These are phyloP conservation scores for Heterobasidion annosum DNA, from an alignment of 1,284 basidiomycete species.

Conservation along the genomic window DNA sequence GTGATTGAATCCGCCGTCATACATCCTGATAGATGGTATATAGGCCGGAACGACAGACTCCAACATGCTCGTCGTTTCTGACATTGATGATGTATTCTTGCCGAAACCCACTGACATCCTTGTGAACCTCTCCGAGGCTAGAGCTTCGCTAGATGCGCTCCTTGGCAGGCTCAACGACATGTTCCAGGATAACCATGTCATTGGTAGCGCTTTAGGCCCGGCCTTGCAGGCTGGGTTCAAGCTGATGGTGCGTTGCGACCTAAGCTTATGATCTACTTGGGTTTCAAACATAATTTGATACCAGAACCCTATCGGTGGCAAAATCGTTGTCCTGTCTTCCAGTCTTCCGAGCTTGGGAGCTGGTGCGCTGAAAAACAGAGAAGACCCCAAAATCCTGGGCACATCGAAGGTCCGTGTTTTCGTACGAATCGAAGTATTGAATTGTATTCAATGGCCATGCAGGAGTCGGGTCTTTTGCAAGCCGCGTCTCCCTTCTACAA, in stretches of 20 bases:
- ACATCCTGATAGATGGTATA: not conserved
- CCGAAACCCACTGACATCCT: constrained; percentile 95
- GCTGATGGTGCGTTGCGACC: constrained; percentile 53
- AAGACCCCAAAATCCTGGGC: constrained; percentile 94
- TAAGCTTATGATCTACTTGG: constrained; percentile 11
- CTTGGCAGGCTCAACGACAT: constrained; percentile 86
- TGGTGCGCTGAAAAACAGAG: constrained; percentile 91
- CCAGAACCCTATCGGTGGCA: constrained; percentile 75
- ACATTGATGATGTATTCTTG: constrained; percentile 94
- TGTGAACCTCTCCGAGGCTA: constrained; percentile 86
- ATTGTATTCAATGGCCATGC: not conserved
- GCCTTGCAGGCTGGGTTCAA: constrained; percentile 95
- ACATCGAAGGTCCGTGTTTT: constrained; percentile 71
- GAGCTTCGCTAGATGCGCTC: constrained; percentile 76
- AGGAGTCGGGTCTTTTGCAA: constrained; percentile 85
- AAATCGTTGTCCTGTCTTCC: constrained; percentile 87
- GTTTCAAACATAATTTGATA: not conserved
- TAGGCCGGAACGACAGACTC: constrained; percentile 80
- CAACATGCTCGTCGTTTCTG: constrained; percentile 94
- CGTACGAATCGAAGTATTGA: not conserved
- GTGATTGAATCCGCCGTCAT: not conserved
- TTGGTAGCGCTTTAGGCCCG: constrained; percentile 94
- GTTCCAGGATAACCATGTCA: constrained; percentile 90
- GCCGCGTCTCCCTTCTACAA: constrained; percentile 95
- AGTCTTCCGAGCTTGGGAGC: constrained; percentile 85